phyloP scores from a whole-genome alignment of 768 basidiomycete genomes.

The Naganishia kalamii region DNA sequence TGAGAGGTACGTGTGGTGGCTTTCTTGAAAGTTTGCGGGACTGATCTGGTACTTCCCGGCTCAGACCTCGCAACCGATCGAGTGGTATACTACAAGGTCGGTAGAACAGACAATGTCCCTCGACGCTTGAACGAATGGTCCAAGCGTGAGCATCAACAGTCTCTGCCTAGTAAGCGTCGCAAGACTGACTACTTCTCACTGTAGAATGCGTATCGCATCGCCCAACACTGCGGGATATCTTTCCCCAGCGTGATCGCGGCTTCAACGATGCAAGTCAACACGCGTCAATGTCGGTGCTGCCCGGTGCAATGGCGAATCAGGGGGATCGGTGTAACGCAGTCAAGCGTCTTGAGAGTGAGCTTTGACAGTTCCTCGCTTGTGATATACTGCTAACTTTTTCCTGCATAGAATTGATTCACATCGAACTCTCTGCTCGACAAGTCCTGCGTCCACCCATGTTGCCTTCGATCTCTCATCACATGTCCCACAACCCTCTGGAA shows the following conservation, averaged over 20 bases:
- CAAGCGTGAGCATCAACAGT: conserved; percentile 28
- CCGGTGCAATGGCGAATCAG: conserved; percentile 21
- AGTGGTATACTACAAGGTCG: conserved; percentile 41
- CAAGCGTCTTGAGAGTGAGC: conserved; percentile 22
- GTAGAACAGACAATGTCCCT: conserved; percentile 44
- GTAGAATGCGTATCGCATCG: conserved; percentile 39
- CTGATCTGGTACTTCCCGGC: not conserved
- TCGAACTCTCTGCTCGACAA: conserved; percentile 39
- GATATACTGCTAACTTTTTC: conserved; percentile 15
- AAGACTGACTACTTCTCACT: not conserved
- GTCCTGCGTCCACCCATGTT: not conserved
- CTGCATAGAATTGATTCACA: conserved; percentile 38
- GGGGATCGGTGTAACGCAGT: not conserved
- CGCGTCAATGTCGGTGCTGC: not conserved
- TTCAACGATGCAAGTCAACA: not conserved
- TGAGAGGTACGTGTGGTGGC: conserved; percentile 31
- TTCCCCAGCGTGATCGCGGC: conserved; percentile 28
- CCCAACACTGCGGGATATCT: conserved; percentile 42
- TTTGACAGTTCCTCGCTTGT: not conserved
- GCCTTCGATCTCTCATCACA: not conserved
- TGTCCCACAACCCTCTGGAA: conserved; percentile 20
- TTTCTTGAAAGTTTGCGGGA: not conserved
- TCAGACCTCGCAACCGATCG: conserved; percentile 37
- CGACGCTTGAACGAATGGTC: conserved; percentile 43
- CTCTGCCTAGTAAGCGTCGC: too few species aligned